Conservation (phyloP, 2,329 filamentous ascomycete genomes). For the Ilyonectria sp. region DNA sequence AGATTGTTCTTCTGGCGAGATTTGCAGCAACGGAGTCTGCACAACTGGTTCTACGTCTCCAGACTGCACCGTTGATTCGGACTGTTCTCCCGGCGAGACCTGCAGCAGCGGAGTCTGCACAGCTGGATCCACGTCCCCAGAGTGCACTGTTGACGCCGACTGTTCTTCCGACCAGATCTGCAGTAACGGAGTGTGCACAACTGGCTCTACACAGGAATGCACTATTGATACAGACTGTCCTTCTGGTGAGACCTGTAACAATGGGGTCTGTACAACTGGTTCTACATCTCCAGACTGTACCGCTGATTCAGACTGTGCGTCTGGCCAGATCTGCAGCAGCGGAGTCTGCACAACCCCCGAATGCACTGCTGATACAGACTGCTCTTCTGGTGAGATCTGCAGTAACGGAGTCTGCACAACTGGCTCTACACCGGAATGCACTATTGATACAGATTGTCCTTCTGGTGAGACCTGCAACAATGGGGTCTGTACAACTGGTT, state of each 20-base stretch:
- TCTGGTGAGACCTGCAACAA: slow-evolving; percentile 1
- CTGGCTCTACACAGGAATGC: background rate
- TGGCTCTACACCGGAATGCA: background rate
- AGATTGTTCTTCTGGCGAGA: no score
- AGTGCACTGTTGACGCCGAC: background rate
- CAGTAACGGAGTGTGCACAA: slow-evolving; percentile 2
- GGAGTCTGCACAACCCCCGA: background rate
- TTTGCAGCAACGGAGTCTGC: no score
- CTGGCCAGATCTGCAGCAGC: slow-evolving; percentile 1
- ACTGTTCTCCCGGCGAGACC: background rate
- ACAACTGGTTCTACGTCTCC: no score
- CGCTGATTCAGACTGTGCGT: background rate
- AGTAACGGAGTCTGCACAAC: slow-evolving; percentile 3
- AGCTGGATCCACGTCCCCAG: background rate
- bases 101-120: background rate
- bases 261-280: background rate
- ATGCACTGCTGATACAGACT: background rate
- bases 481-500: background rate
- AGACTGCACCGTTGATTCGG: no score
- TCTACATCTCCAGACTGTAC: background rate
- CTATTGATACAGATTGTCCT: background rate
- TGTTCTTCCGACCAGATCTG: slow-evolving; percentile 7
- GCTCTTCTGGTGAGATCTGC: background rate
- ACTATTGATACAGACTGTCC: slow-evolving; percentile 1
- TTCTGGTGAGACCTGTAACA: slow-evolving; percentile 1